Percentiles rank a stretch among this genome's conserved stretches.
Conservation (phyloP, 164 flowering plant species). For the Macadamia integrifolia region DNA sequence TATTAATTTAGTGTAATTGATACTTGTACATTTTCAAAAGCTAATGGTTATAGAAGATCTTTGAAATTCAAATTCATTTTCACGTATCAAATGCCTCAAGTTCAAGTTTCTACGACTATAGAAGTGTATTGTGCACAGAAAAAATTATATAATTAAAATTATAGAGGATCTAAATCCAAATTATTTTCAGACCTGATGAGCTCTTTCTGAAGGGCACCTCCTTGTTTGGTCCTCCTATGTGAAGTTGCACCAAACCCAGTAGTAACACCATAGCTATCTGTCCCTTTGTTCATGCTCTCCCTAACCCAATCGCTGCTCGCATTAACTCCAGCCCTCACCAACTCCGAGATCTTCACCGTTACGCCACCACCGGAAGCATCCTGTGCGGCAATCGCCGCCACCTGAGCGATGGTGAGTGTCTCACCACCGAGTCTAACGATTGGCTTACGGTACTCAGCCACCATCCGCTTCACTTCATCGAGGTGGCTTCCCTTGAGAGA, state of each 20-base stretch:
- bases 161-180: no score
- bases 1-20: no score
- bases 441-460: conserved; percentile 43
- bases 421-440: conserved; percentile 40
- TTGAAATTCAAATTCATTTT: no score
- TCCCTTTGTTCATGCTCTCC: conserved; percentile 57
- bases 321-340: conserved; percentile 44
- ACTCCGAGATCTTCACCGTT: conserved; percentile 44
- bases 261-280: conserved; percentile 59
- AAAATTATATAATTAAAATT: no score
- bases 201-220: conserved; percentile 58
- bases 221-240: conserved; percentile 54
- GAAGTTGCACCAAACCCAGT: conserved; percentile 72
- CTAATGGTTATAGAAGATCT: no score
- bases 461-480: conserved; percentile 52
- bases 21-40: no score
- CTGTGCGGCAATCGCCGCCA: conserved; percentile 39
- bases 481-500: conserved; percentile 44
- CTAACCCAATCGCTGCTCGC: conserved; percentile 64
- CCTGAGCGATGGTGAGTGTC: conserved; percentile 42
- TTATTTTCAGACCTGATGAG: conserved; percentile 37
- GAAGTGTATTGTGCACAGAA: no score
- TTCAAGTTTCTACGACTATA: no score
- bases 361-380: conserved; percentile 10
- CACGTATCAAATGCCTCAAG: no score